Percentiles rank a stretch among this genome's conserved stretches.
These are phyloP conservation scores for Elongisporangium prolatum DNA, from an alignment of 352 stramenopile species.

Conservation along the genomic window DNA sequence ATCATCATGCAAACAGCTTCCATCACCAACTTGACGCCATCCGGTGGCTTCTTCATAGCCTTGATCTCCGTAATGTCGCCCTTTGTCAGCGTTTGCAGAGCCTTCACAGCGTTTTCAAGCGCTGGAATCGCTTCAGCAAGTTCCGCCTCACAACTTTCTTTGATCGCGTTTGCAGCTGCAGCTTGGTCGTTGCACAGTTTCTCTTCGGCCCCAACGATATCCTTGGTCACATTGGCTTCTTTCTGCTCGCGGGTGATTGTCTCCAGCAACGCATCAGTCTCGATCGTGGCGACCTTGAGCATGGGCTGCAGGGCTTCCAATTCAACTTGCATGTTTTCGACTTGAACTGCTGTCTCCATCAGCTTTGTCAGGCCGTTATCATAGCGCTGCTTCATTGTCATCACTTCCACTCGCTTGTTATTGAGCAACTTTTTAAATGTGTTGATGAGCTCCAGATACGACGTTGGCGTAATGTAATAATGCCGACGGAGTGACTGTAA, in stretches of 20 bases:
- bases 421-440: conserved; percentile 93
- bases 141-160: conserved; percentile 89
- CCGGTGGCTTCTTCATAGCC: conserved; percentile 94
- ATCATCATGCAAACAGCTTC: conserved; percentile 96
- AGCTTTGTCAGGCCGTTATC: conserved; percentile 93
- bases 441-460: conserved; percentile 94
- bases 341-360: conserved; percentile 90
- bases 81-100: conserved; percentile 92
- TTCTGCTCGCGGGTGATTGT: conserved; percentile 88
- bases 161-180: conserved; percentile 85
- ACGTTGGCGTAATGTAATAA: conserved; percentile 96
- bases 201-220: conserved; percentile 80
- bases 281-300: conserved; percentile 88
- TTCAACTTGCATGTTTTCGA: conserved; percentile 93
- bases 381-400: conserved; percentile 89
- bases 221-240: conserved; percentile 84
- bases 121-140: conserved; percentile 91
- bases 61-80: conserved; percentile 95
- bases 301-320: conserved; percentile 91
- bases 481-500: conserved; percentile 85
- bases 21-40: conserved; percentile 94
- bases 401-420: conserved; percentile 89
- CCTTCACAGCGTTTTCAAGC: conserved; percentile 88
- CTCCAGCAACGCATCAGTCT: conserved; percentile 87
- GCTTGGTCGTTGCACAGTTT: conserved; percentile 85